Evolutionary conservation across 1,139 yeast species (phyloP).

Genomic region (Zygoascus sp.): DNA sequence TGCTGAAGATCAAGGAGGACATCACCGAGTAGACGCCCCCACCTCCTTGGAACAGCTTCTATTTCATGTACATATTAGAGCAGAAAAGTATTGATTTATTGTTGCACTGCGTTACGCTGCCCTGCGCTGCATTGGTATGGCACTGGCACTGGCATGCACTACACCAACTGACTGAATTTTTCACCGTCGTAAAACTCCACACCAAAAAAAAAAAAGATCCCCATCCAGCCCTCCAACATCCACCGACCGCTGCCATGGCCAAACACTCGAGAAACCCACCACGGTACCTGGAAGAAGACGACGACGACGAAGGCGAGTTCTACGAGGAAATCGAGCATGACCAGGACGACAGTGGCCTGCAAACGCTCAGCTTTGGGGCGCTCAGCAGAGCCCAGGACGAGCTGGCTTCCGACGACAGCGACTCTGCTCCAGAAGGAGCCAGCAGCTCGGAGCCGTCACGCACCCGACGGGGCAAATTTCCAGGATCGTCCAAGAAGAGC

Average conservation of each 20-base stretch:
- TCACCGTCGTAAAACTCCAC: neutral
- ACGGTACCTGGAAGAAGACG: slow-evolving; percentile 20
- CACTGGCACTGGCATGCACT: no score
- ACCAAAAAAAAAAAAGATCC: no score
- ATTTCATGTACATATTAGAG: slow-evolving; percentile 4
- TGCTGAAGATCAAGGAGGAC: slow-evolving; percentile 49
- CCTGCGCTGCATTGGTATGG: no score
- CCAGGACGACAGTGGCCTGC: slow-evolving; percentile 26
- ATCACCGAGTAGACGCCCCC: slow-evolving; percentile 23
- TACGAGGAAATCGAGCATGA: slow-evolving; percentile 2
- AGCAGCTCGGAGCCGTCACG: slow-evolving; percentile 20
- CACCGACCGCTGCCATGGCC: no score
- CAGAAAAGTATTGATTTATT: no score
- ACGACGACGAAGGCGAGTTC: slow-evolving; percentile 27
- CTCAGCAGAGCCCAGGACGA: slow-evolving; percentile 52
- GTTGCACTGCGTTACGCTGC: no score
- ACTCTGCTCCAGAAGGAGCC: slow-evolving; percentile 17
- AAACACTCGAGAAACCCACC: slow-evolving; percentile 7
- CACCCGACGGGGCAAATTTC: slow-evolving; percentile 22
- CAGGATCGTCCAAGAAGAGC: slow-evolving; percentile 20
- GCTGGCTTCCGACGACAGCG: slow-evolving; percentile 16
- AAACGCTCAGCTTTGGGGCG: slow-evolving; percentile 55
- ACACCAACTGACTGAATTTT: neutral
- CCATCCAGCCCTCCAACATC: no score
- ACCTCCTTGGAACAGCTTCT: no score